Percentiles rank a stretch among this genome's conserved stretches.
Evolutionary conservation across 129 eudicot species (phyloP).

Genomic region (Centella asiatica): DNA sequence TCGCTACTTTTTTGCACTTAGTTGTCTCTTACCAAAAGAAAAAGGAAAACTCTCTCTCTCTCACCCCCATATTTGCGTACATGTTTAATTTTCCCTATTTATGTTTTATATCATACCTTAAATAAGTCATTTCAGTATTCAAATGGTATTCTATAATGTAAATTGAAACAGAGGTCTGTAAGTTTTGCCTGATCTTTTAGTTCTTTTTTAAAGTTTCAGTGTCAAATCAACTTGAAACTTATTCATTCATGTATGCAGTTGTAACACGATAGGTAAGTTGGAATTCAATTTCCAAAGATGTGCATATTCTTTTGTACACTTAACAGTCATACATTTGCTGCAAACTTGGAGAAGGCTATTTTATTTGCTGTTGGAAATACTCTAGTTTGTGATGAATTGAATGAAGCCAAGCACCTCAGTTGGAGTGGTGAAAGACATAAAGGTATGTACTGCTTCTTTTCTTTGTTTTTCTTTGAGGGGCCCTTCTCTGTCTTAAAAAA

Average conservation of each 20-base stretch:
- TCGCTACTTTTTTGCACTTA: not conserved
- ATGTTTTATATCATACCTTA: too few relatives aligned
- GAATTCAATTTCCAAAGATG: not conserved
- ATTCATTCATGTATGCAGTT: not conserved
- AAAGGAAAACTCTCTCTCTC: too few relatives aligned
- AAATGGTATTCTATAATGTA: too few relatives aligned
- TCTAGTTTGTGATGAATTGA: constrained; percentile 88
- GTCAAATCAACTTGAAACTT: not conserved
- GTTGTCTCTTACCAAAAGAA: not conserved
- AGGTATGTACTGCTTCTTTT: constrained; percentile 33
- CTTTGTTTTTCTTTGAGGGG: not conserved
- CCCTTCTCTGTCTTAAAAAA: not conserved
- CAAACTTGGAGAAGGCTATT: constrained; percentile 77
- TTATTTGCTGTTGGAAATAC: constrained; percentile 95
- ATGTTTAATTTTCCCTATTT: too few relatives aligned
- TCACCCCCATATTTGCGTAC: too few relatives aligned
- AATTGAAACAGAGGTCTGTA: too few relatives aligned
- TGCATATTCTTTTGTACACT: constrained; percentile 30
- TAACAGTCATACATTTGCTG: constrained; percentile 73
- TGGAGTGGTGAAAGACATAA: constrained; percentile 91
- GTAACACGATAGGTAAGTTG: not conserved
- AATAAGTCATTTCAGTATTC: too few relatives aligned
- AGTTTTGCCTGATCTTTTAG: too few relatives aligned
- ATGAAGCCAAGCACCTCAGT: constrained; percentile 83
- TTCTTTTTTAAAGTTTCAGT: not conserved